Evolutionary conservation across 2,329 filamentous ascomycete species (phyloP).

Genomic region (Triangularia verruculosa): DNA sequence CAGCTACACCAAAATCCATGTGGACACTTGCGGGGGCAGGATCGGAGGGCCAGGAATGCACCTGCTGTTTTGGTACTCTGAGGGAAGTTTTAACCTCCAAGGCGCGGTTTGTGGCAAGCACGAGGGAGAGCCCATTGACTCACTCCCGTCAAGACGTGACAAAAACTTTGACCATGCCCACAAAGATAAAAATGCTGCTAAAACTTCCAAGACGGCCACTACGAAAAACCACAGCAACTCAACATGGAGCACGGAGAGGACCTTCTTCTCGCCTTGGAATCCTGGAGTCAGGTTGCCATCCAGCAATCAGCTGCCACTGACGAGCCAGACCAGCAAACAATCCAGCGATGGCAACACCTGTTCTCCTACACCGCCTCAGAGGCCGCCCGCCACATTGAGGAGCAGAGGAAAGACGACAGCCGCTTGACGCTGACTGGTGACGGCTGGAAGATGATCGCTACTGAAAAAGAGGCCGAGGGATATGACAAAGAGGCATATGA

Average conservation of each 20-base stretch:
- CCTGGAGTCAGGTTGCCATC: neutral
- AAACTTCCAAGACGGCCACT: neutral
- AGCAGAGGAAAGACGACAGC: neutral
- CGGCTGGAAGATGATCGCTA: neutral
- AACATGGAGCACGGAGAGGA: conserved; percentile 1
- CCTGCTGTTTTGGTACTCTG: too few relatives aligned
- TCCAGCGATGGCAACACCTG: conserved; percentile 2
- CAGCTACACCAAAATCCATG: neutral
- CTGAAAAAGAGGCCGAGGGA: conserved; percentile 6
- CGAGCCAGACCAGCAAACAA: neutral
- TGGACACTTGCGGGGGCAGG: neutral
- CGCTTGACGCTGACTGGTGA: neutral
- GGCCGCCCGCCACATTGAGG: neutral
- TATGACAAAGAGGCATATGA: conserved; percentile 18
- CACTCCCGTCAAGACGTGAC: neutral
- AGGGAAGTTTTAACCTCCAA: neutral
- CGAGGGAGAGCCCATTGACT: neutral
- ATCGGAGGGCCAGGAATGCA: neutral
- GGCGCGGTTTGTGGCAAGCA: neutral
- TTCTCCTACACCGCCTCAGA: conserved; percentile 4
- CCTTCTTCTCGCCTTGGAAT: neutral
- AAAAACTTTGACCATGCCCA: neutral
- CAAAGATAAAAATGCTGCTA: neutral
- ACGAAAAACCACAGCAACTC: neutral
- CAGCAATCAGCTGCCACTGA: neutral